Conservation (phyloP, 306 rosid species). For the Rosa multiflora region DNA sequence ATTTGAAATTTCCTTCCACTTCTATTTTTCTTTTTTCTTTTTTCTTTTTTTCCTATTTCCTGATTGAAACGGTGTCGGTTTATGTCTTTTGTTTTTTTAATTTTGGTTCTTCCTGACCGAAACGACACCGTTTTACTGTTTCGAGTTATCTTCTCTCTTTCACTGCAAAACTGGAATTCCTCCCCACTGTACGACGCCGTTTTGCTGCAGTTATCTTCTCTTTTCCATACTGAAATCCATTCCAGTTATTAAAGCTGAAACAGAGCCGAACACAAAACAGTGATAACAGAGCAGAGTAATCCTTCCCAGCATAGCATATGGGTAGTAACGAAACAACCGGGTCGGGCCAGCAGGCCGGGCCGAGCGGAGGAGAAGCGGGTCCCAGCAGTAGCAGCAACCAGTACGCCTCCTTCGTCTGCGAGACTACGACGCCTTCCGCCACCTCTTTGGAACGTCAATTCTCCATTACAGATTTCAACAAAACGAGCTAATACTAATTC, state of each 20-base stretch:
- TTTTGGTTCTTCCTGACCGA: neutral
- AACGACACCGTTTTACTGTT: neutral
- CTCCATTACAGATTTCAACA: neutral
- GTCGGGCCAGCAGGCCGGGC: constrained; percentile 12
- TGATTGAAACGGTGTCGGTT: too few species aligned
- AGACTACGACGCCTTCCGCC: constrained; percentile 96
- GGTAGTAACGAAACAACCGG: neutral
- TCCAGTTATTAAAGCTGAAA: too few species aligned
- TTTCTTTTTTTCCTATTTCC: too few species aligned
- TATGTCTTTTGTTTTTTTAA: neutral
- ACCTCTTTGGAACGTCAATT: constrained; percentile 62
- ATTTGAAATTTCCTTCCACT: too few species aligned
- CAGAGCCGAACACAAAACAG: too few species aligned
- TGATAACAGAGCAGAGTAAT: too few species aligned
- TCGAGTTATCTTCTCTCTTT: neutral
- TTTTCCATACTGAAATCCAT: too few species aligned
- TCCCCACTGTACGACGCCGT: too few species aligned
- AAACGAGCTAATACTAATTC: neutral
- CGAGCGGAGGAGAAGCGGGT: too few species aligned
- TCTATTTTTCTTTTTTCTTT: too few species aligned
- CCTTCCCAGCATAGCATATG: too few species aligned
- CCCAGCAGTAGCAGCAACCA: constrained; percentile 59
- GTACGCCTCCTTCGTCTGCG: constrained; percentile 90
- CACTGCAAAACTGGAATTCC: neutral
- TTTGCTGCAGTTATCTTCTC: neutral